These are phyloP conservation scores for Ricinus communis DNA, from an alignment of 345 rosid genomes.

Conservation along the genomic window DNA sequence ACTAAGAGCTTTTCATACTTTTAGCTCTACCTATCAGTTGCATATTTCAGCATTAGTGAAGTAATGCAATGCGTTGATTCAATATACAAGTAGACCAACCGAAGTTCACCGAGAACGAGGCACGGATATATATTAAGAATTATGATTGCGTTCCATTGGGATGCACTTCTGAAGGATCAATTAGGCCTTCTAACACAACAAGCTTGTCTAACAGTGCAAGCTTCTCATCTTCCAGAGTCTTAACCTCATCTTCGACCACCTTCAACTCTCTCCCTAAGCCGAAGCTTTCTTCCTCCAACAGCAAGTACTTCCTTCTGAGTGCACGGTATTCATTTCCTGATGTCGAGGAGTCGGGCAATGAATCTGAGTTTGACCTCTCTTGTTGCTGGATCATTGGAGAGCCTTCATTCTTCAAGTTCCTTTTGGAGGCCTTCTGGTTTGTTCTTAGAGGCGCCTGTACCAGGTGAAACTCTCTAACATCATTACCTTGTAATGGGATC, in stretches of 20 bases:
- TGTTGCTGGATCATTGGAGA: constrained; percentile 51
- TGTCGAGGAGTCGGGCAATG: constrained; percentile 56
- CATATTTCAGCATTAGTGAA: background rate
- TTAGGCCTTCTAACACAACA: constrained; percentile 85
- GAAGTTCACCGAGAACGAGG: background rate
- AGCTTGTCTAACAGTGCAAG: constrained; percentile 73
- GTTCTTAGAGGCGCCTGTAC: constrained; percentile 29
- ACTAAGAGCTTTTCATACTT: background rate
- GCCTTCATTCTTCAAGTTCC: constrained; percentile 43
- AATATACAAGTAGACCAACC: background rate
- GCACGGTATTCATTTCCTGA: constrained; percentile 65
- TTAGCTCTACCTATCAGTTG: background rate
- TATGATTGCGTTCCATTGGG: background rate
- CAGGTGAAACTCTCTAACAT: constrained; percentile 28
- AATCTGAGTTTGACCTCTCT: constrained; percentile 69
- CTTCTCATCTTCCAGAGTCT: constrained; percentile 75
- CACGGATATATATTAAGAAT: background rate
- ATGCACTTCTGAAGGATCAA: constrained; percentile 59
- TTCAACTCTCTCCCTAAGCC: constrained; percentile 60
- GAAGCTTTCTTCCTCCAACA: constrained; percentile 77
- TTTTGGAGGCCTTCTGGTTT: constrained; percentile 41
- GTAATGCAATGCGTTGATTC: background rate
- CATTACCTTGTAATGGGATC: constrained; percentile 37
- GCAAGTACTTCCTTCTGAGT: constrained; percentile 65
- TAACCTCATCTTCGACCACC: constrained; percentile 62